Base-by-base conservation (phyloP, 768 basidiomycete genomes). In the Lentinus brumalis region DNA sequence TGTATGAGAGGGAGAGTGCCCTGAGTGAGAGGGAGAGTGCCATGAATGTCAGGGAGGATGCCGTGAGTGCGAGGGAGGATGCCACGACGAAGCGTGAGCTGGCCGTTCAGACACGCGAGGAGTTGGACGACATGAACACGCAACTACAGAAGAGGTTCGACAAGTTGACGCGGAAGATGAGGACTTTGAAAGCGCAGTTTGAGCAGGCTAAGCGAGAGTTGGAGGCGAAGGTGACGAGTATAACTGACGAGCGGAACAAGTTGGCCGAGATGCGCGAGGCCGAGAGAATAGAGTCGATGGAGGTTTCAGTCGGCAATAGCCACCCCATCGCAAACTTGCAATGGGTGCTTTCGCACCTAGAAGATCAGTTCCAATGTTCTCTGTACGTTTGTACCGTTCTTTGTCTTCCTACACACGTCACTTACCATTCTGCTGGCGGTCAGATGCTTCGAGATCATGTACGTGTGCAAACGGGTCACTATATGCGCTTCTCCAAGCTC, bases 371-470 rank as follows among this genome's bases (percentile, higher is more conserved):
- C 62, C 81, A 80, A n/a, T 90, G 86, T 70, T 74, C 86, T 9
- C 67, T 86, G 87, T 88, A 69, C 67, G 86, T 73, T n/a, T 38
- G 47, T 40, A 39, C 45, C 39, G 11, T 50, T 21, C 31, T 15
- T 8, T 10, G 10, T 57, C 31, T 18, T 45, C 46, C 51, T n/a
- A 32, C 29, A 9, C 40, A 57, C 54, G 46, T 30, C 21, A 21
- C 38, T 46, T 7, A 10, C 42, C 45, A 14, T 38, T n/a, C 11
- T 58, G 29, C 45, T 21, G 21, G 8, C 9, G 9, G 40, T 15
- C 57, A 90, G 88, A 60, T 87, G 88, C 70, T 85, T 83, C 67
- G 87, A 88, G 62, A 77, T 85, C 56, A 78, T 89, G 78, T 78
- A 65, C 59, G 76, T 67, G 30, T 2, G 11, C 35, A 35, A 1